phyloP scores from a whole-genome alignment of 2,329 filamentous ascomycete species.

The Paecilomyces dactylethromorphus region DNA sequence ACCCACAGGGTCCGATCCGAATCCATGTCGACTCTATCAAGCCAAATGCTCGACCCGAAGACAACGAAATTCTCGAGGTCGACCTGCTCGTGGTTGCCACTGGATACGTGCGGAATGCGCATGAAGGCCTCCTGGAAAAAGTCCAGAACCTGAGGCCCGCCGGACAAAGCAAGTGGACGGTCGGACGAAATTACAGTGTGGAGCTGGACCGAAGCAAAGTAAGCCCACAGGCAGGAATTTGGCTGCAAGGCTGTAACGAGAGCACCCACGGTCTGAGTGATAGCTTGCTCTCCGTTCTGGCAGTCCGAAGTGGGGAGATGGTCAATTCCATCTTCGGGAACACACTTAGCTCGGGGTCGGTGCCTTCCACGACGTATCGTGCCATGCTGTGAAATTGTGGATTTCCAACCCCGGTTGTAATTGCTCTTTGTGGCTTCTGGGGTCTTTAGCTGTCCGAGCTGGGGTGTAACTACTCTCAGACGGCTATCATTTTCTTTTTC shows the following conservation, averaged over 20 bases:
- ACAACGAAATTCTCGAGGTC: slow-evolving; percentile 61
- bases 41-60: slow-evolving; percentile 27
- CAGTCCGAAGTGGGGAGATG: slow-evolving; percentile 69
- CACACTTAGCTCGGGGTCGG: slow-evolving; percentile 20
- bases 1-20: slow-evolving; percentile 46
- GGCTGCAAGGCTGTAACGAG: slow-evolving; percentile 92
- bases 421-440: background rate
- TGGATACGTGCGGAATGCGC: slow-evolving; percentile 72
- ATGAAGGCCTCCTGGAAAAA: slow-evolving; percentile 67
- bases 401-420: background rate
- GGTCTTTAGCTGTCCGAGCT: background rate
- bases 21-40: slow-evolving; percentile 52
- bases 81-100: slow-evolving; percentile 82
- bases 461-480: background rate
- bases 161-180: slow-evolving; percentile 53
- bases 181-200: slow-evolving; percentile 73
- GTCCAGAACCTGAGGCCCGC: slow-evolving; percentile 61
- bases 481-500: background rate
- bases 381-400: slow-evolving; percentile 21
- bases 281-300: slow-evolving; percentile 71
- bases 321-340: slow-evolving; percentile 65
- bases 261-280: slow-evolving; percentile 83
- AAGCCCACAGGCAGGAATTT: slow-evolving; percentile 68
- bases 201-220: slow-evolving; percentile 64
- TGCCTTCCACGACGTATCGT: slow-evolving; percentile 27